phyloP scores from a whole-genome alignment of 2,329 filamentous ascomycete species.

The Colletotrichum shisoi region DNA sequence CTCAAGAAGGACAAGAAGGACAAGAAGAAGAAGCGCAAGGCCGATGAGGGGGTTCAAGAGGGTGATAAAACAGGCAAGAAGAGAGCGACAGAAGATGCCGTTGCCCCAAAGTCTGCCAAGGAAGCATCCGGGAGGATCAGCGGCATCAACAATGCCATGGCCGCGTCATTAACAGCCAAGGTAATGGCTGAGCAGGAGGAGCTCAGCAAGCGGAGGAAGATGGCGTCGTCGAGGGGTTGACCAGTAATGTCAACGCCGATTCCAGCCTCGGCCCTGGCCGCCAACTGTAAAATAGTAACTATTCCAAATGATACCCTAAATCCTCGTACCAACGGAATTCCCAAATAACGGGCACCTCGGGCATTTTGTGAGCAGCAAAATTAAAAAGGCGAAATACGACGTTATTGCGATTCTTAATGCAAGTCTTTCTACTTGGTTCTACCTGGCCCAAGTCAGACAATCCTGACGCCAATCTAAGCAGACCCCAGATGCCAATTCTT shows the following conservation, averaged over 20 bases:
- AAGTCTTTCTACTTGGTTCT: constrained; percentile 30
- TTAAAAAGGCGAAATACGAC: not conserved
- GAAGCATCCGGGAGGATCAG: constrained; percentile 51
- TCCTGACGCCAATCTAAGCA: constrained; percentile 38
- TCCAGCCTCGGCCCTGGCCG: no score
- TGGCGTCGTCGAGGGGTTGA: constrained; percentile 51
- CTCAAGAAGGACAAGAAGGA: constrained; percentile 79
- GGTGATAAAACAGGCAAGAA: constrained; percentile 44
- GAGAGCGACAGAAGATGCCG: constrained; percentile 33
- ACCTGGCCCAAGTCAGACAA: constrained; percentile 30
- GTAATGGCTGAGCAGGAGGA: constrained; percentile 88
- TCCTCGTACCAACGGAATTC: no score
- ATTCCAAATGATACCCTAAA: constrained; percentile 21
- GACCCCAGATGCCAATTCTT: constrained; percentile 30
- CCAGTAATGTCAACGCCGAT: no score
- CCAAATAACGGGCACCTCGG: no score
- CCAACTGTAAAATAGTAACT: not conserved
- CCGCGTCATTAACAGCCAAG: constrained; percentile 83
- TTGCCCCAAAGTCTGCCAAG: constrained; percentile 43
- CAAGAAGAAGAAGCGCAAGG: constrained; percentile 81
- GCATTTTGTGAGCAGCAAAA: not conserved
- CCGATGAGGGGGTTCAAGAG: constrained; percentile 56
- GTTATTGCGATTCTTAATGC: constrained; percentile 26
- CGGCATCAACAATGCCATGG: constrained; percentile 87
- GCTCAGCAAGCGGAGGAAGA: constrained; percentile 78